Conservation (phyloP, 2,329 filamentous ascomycete species). For the Penicillium sumatraense region DNA sequence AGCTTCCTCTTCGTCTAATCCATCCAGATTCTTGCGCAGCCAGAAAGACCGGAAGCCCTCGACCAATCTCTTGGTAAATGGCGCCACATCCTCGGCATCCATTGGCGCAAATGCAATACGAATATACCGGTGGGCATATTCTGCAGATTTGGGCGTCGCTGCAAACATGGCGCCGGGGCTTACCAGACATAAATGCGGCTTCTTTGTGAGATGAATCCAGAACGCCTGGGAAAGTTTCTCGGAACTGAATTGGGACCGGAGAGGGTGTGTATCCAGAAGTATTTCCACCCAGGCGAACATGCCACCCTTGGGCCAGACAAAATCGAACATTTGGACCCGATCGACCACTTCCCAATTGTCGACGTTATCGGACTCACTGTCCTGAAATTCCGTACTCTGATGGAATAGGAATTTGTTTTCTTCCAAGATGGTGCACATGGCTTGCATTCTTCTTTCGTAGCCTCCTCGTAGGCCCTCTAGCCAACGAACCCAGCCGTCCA, state of each 20-base stretch:
- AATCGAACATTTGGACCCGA: constrained; percentile 75
- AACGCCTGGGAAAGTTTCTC: constrained; percentile 66
- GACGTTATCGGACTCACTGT: constrained; percentile 40
- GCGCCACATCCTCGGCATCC: constrained; percentile 69
- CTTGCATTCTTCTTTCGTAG: constrained; percentile 83
- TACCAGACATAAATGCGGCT: constrained; percentile 71
- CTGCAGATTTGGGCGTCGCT: constrained; percentile 64
- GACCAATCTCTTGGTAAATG: constrained; percentile 67
- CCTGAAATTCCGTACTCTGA: constrained; percentile 52
- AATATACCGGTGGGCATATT: constrained; percentile 71
- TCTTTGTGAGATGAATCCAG: constrained; percentile 71
- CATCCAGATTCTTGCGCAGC: constrained; percentile 65
- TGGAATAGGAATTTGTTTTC: constrained; percentile 69
- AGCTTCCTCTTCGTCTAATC: constrained; percentile 29
- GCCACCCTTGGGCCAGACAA: constrained; percentile 79
- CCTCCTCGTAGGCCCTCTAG: constrained; percentile 79
- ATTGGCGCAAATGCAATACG: constrained; percentile 86
- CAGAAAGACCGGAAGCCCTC: constrained; percentile 76
- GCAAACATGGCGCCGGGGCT: constrained; percentile 76
- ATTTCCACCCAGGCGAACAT: constrained; percentile 91
- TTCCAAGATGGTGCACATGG: constrained; percentile 77
- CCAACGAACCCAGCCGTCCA: constrained; percentile 89
- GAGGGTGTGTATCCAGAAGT: constrained; percentile 73
- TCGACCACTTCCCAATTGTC: constrained; percentile 76
- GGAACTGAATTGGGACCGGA: constrained; percentile 61